A percentile compares a stretch with the other conserved stretches of the same genome.
Conservation (phyloP, 257 asterid species). For the Ballota nigra region DNA sequence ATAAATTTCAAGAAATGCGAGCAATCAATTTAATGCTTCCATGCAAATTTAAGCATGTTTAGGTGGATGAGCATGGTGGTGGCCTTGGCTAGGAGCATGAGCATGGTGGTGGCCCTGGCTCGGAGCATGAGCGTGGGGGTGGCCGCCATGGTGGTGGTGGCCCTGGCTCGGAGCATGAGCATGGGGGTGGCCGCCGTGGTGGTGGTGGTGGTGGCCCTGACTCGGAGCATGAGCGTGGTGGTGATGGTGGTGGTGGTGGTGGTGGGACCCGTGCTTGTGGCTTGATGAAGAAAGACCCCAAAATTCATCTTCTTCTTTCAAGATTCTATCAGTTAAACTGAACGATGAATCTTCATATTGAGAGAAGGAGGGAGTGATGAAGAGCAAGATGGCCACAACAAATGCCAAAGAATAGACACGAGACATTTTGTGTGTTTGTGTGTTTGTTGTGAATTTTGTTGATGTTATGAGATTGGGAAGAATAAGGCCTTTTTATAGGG, state of each 20-base stretch:
- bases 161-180: background rate
- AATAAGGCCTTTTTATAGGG: background rate
- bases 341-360: no score
- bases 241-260: background rate
- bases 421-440: background rate
- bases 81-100: no score
- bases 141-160: constrained; percentile 10
- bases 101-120: no score
- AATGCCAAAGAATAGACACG: background rate
- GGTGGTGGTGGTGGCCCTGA: background rate
- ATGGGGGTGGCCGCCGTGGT: background rate
- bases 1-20: no score
- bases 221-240: constrained; percentile 13
- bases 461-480: background rate
- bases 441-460: background rate
- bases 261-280: background rate
- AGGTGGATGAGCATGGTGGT: no score
- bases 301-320: no score
- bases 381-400: constrained; percentile 6
- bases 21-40: no score
- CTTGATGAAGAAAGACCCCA: no score
- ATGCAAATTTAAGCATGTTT: no score
- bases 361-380: no score
- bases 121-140: no score
- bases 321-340: no score